These are phyloP conservation scores for Rauvolfia tetraphylla DNA, from an alignment of 257 asterid species.

Conservation along the genomic window DNA sequence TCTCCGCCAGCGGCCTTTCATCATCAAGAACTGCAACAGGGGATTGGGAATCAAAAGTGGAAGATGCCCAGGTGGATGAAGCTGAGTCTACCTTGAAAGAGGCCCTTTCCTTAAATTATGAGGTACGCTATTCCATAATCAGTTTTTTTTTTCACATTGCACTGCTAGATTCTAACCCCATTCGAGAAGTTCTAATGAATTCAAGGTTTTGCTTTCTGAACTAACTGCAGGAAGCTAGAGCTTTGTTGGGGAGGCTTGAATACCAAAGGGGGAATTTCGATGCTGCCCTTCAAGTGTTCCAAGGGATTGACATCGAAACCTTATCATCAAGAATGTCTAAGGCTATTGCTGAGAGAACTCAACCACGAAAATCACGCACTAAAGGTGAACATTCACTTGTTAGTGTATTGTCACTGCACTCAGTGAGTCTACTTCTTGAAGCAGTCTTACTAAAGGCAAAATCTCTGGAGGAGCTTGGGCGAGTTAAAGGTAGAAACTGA, in stretches of 20 bases:
- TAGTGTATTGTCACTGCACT: conserved; percentile 80
- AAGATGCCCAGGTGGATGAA: conserved; percentile 96
- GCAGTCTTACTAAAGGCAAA: conserved; percentile 74
- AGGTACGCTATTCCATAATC: conserved; percentile 35
- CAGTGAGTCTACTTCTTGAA: conserved; percentile 83
- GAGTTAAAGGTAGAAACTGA: conserved; percentile 54
- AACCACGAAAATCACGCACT: conserved; percentile 49
- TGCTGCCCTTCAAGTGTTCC: conserved; percentile 95
- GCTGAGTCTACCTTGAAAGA: conserved; percentile 93
- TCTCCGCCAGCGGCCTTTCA: conserved; percentile 82
- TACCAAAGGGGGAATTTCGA: conserved; percentile 89
- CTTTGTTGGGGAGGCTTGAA: conserved; percentile 86
- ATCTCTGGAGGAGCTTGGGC: conserved; percentile 71
- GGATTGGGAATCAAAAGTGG: conserved; percentile 75
- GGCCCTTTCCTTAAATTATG: conserved; percentile 84
- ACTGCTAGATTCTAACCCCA: background rate
- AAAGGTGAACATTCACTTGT: conserved; percentile 34
- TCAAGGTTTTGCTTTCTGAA: conserved; percentile 7
- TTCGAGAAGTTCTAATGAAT: background rate
- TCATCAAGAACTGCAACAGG: conserved; percentile 71
- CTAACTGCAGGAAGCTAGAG: conserved; percentile 81
- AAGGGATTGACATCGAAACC: conserved; percentile 73
- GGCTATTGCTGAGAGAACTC: conserved; percentile 59
- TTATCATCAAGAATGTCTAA: conserved; percentile 68
- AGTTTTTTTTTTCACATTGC: background rate